Conservation (phyloP, 768 basidiomycete species). For the Rhodotorula kratochvilovae region DNA sequence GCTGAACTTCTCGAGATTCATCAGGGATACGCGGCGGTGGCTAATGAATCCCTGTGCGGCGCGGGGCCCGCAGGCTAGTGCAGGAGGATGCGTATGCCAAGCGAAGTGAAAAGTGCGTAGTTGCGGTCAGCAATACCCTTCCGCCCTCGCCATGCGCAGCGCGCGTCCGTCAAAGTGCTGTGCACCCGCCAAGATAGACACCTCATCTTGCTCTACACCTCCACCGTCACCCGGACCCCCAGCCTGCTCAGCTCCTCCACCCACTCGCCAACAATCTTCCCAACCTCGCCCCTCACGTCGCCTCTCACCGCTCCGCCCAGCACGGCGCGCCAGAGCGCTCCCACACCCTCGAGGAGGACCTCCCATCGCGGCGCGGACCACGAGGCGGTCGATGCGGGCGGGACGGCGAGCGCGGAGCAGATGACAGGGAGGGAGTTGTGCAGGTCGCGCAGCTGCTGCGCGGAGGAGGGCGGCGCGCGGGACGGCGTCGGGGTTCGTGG, state of each 20-base stretch:
- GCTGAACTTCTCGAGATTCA: no score
- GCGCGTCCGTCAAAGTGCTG: no score
- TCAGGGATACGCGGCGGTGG: no score
- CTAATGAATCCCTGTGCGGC: no score
- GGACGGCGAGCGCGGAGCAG: not conserved
- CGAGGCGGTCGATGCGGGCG: not conserved
- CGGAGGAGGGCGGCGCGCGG: not conserved
- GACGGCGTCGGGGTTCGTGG: not conserved
- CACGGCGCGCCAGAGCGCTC: not conserved
- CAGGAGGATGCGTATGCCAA: no score
- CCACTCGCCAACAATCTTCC: conserved; percentile 6
- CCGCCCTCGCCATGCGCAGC: no score
- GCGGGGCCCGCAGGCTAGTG: no score
- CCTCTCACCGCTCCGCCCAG: not conserved
- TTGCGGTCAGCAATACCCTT: no score
- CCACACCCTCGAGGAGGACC: conserved; percentile 15
- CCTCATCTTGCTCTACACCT: not conserved
- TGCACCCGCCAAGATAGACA: not conserved
- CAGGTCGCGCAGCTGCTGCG: conserved; percentile 2
- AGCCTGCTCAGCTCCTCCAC: not conserved
- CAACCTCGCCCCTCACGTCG: conserved; percentile 2
- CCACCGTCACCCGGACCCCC: not conserved
- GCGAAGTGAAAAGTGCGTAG: no score
- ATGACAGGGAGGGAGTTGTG: conserved; percentile 4
- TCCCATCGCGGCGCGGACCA: conserved; percentile 29